These are phyloP conservation scores for Periglandula ipomoeae DNA, from an alignment of 2,329 filamentous ascomycete genomes.

Conservation along the genomic window DNA sequence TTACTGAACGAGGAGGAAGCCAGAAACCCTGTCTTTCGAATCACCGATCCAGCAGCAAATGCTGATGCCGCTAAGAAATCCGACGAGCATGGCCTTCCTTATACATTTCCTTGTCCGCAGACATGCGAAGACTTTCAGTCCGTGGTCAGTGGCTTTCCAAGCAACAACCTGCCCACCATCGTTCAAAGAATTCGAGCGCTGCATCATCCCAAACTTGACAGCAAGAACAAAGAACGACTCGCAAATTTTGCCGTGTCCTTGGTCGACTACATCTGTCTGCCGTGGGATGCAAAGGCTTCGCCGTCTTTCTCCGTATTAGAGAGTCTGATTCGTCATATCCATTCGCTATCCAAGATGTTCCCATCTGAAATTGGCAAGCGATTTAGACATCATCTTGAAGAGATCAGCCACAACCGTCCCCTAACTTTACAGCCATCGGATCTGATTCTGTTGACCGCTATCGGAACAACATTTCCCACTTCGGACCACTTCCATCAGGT, in stretches of 20 bases:
- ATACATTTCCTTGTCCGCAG: conserved; percentile 77
- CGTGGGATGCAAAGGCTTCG: conserved; percentile 31
- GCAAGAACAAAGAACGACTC: conserved; percentile 78
- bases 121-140: conserved; percentile 66
- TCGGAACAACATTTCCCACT: conserved; percentile 81
- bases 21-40: conserved; percentile 41
- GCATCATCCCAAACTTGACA: conserved; percentile 81
- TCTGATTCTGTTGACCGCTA: conserved; percentile 71
- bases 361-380: conserved; percentile 66
- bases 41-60: conserved; percentile 32
- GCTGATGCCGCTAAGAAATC: conserved; percentile 23
- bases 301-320: conserved; percentile 64
- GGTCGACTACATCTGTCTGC: conserved; percentile 50
- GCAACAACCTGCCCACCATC: conserved; percentile 62
- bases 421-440: conserved; percentile 57
- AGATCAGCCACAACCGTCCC: conserved; percentile 39
- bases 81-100: conserved; percentile 57
- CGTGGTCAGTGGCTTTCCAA: conserved; percentile 51
- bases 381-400: conserved; percentile 64
- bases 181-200: conserved; percentile 84
- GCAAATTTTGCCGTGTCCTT: conserved; percentile 56
- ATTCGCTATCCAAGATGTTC: conserved; percentile 84
- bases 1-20: conserved; percentile 52
- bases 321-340: conserved; percentile 76
- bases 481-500: conserved; percentile 97